Evolutionary conservation across 495 filamentous ascomycete species (phyloP).

Genomic region (Podospora tetraspora): DNA sequence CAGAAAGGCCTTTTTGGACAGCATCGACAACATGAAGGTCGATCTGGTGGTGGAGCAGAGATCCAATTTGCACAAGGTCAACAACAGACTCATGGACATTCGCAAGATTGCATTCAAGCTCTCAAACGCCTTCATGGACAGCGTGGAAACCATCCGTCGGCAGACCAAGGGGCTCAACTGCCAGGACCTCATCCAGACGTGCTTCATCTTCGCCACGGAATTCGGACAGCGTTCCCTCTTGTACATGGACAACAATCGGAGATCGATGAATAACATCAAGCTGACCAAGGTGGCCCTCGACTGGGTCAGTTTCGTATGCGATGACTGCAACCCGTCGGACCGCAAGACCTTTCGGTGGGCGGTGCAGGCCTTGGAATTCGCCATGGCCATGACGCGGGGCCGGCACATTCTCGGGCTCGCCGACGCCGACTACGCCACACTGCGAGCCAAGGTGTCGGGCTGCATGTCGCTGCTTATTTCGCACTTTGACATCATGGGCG

Average conservation of each 20-base stretch:
- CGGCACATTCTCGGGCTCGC: slow-evolving; percentile 83
- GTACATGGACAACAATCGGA: slow-evolving; percentile 88
- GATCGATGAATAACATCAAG: slow-evolving; percentile 93
- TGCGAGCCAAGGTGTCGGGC: slow-evolving; percentile 85
- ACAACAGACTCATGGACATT: slow-evolving; percentile 86
- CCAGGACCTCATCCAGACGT: slow-evolving; percentile 96
- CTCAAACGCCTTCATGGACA: slow-evolving; percentile 99
- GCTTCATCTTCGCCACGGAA: slow-evolving; percentile 96
- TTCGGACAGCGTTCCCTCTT: slow-evolving; percentile 90
- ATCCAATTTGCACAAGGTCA: slow-evolving; percentile 88
- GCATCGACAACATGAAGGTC: slow-evolving; percentile 71
- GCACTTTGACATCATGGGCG: slow-evolving; percentile 98
- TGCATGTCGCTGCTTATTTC: slow-evolving; percentile 98
- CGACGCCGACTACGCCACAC: slow-evolving; percentile 72
- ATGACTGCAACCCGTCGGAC: slow-evolving; percentile 93
- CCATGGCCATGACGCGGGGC: slow-evolving; percentile 92
- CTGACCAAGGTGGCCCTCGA: slow-evolving; percentile 88
- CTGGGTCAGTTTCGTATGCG: slow-evolving; percentile 96
- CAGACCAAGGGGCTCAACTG: slow-evolving; percentile 83
- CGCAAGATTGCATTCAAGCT: slow-evolving; percentile 94
- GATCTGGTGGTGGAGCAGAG: slow-evolving; percentile 86
- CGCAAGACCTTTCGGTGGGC: slow-evolving; percentile 96
- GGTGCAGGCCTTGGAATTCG: slow-evolving; percentile 89
- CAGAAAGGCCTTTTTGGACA: slow-evolving; percentile 65
- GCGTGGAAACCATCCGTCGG: slow-evolving; percentile 82